Evolutionary conservation across 108 stramenopile genomes (phyloP).

Genomic region (Fragilariopsis cylindrus): DNA sequence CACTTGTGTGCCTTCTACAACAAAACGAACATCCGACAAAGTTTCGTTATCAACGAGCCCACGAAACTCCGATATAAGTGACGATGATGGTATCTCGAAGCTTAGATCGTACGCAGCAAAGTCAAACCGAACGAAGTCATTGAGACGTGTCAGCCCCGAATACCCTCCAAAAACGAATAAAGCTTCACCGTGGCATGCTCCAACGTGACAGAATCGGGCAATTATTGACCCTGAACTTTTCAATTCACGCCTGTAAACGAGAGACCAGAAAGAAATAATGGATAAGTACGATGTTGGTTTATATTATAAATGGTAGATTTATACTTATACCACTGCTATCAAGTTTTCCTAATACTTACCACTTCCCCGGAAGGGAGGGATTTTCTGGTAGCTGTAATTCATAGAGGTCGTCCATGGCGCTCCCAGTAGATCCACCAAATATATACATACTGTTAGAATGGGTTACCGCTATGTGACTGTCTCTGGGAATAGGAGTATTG

Average conservation of each 20-base stretch:
- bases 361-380: constrained; percentile 34
- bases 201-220: too few relatives aligned
- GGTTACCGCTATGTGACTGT: constrained; percentile 89
- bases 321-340: neutral
- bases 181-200: constrained; percentile 4
- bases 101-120: constrained; percentile 59
- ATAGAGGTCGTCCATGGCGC: constrained; percentile 95
- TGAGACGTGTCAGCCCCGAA: constrained; percentile 89
- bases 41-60: constrained; percentile 82
- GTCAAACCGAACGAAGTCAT: constrained; percentile 89
- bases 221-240: too few relatives aligned
- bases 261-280: too few relatives aligned
- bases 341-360: constrained; percentile 24
- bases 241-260: too few relatives aligned
- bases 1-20: constrained; percentile 86
- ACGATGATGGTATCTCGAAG: constrained; percentile 76
- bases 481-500: constrained; percentile 81
- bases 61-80: constrained; percentile 82
- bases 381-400: constrained; percentile 75
- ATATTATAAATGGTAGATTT: neutral
- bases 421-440: constrained; percentile 91
- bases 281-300: too few relatives aligned
- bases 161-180: constrained; percentile 96
- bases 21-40: constrained; percentile 90
- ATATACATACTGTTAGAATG: constrained; percentile 83